Conservation (phyloP, 2,329 filamentous ascomycete species). For the Colletotrichum sansevieriae region DNA sequence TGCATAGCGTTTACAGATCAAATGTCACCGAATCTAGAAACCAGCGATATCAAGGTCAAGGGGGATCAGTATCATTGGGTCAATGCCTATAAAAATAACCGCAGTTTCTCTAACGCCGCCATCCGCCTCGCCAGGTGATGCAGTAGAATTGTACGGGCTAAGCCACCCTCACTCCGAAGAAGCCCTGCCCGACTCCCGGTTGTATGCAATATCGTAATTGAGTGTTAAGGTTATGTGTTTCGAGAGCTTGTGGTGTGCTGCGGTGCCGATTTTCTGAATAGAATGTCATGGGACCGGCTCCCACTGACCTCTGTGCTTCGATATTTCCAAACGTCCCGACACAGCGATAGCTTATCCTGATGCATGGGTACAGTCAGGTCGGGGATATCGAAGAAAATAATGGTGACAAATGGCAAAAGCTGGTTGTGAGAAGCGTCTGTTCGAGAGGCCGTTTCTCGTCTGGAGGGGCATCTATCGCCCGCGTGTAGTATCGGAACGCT, state of each 20-base stretch:
- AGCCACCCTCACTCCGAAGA: constrained; percentile 20
- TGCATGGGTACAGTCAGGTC: constrained; percentile 3
- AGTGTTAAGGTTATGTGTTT: constrained; percentile 13
- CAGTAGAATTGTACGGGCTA: constrained; percentile 36
- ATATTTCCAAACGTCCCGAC: constrained; percentile 2
- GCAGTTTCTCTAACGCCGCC: constrained; percentile 39
- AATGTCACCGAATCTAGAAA: no score
- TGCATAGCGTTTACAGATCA: no score
- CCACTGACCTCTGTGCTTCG: not conserved
- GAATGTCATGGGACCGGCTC: constrained; percentile 19
- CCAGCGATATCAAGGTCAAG: not conserved
- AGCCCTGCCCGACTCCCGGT: constrained; percentile 34
- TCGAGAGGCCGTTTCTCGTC: not conserved
- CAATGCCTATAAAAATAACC: constrained; percentile 38
- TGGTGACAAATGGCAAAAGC: constrained; percentile 8
- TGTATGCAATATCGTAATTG: constrained; percentile 38
- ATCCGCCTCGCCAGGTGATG: constrained; percentile 40
- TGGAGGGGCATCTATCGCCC: constrained; percentile 6
- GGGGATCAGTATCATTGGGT: constrained; percentile 38
- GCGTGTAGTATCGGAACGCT: not conserved
- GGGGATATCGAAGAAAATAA: constrained; percentile 3
- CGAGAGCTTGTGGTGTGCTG: constrained; percentile 3
- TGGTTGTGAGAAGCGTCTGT: constrained; percentile 21
- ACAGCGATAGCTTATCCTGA: constrained; percentile 5
- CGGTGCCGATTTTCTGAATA: constrained; percentile 26